These are phyloP conservation scores for Coniochaeta hoffmannii DNA, from an alignment of 2,329 filamentous ascomycete species.

Conservation along the genomic window DNA sequence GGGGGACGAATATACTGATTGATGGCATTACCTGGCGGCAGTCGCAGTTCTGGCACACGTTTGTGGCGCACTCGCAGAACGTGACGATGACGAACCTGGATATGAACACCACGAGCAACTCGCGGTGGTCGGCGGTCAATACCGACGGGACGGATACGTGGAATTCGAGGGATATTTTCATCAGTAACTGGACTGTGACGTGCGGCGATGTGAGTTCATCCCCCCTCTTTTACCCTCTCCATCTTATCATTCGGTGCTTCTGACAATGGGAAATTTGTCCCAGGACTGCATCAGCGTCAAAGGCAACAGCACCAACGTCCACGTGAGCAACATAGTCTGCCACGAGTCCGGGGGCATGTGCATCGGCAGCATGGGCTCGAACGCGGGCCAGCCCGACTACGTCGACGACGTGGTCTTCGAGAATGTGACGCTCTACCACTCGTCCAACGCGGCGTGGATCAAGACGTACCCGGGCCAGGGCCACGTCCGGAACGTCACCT, in stretches of 20 bases:
- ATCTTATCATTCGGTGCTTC: background rate
- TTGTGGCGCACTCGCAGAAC: slow-evolving; percentile 37
- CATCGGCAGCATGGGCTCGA: slow-evolving; percentile 28
- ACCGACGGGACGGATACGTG: slow-evolving; percentile 44
- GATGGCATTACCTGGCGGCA: slow-evolving; percentile 37
- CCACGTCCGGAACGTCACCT: slow-evolving; percentile 34
- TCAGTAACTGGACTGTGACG: slow-evolving; percentile 37
- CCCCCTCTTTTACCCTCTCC: background rate
- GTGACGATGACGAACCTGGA: slow-evolving; percentile 45
- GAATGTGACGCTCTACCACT: slow-evolving; percentile 28
- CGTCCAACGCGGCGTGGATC: slow-evolving; percentile 33
- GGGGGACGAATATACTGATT: slow-evolving; percentile 34
- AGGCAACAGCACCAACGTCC: slow-evolving; percentile 30
- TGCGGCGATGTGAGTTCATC: slow-evolving; percentile 26
- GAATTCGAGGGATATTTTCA: slow-evolving; percentile 37
- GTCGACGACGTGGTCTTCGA: slow-evolving; percentile 30
- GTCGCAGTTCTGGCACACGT: slow-evolving; percentile 42
- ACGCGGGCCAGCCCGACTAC: slow-evolving; percentile 24
- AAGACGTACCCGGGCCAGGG: slow-evolving; percentile 33
- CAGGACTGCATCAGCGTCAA: slow-evolving; percentile 33
- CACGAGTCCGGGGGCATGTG: slow-evolving; percentile 29
- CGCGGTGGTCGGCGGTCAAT: slow-evolving; percentile 37
- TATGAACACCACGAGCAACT: slow-evolving; percentile 38
- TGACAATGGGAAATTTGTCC: background rate
- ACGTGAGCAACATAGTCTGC: slow-evolving; percentile 28